Conservation (phyloP, 106 monocot genomes). For the Chionographis japonica region DNA sequence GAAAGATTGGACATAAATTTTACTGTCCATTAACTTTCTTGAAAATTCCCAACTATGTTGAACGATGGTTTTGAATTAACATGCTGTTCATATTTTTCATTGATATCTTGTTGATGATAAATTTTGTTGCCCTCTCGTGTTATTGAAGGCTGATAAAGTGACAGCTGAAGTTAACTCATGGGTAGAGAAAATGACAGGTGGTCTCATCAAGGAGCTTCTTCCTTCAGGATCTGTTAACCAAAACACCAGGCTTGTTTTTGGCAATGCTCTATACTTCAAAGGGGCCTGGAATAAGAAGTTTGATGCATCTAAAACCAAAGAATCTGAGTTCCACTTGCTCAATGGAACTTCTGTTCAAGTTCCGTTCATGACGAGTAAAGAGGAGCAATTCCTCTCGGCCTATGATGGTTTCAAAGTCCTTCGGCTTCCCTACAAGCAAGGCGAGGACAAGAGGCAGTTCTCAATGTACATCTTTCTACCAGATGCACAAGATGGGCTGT, state of each 20-base stretch:
- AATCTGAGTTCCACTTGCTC: slow-evolving; percentile 22
- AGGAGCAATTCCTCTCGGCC: slow-evolving; percentile 24
- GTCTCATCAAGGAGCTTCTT: slow-evolving; percentile 71
- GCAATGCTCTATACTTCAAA: slow-evolving; percentile 89
- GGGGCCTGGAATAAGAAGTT: slow-evolving; percentile 70
- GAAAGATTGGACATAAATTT: too few relatives aligned
- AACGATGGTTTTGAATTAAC: neutral
- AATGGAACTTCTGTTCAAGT: slow-evolving; percentile 17
- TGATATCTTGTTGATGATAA: neutral
- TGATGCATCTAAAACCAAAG: slow-evolving; percentile 28
- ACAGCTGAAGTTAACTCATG: slow-evolving; percentile 64
- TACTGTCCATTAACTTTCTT: neutral
- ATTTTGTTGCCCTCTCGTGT: neutral
- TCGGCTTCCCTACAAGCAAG: slow-evolving; percentile 61
- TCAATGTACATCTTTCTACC: slow-evolving; percentile 88
- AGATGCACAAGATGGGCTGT: slow-evolving; percentile 43
- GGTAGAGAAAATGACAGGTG: slow-evolving; percentile 48
- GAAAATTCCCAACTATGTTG: neutral
- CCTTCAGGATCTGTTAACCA: slow-evolving; percentile 48
- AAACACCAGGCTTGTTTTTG: slow-evolving; percentile 52
- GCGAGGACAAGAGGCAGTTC: slow-evolving; percentile 47
- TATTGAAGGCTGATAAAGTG: slow-evolving; percentile 56
- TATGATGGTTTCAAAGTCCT: slow-evolving; percentile 63
- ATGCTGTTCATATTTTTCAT: neutral
- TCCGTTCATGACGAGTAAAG: slow-evolving; percentile 28